These are phyloP conservation scores for Alternaria sp. DNA, from an alignment of 2,329 filamentous ascomycete species.

Conservation along the genomic window DNA sequence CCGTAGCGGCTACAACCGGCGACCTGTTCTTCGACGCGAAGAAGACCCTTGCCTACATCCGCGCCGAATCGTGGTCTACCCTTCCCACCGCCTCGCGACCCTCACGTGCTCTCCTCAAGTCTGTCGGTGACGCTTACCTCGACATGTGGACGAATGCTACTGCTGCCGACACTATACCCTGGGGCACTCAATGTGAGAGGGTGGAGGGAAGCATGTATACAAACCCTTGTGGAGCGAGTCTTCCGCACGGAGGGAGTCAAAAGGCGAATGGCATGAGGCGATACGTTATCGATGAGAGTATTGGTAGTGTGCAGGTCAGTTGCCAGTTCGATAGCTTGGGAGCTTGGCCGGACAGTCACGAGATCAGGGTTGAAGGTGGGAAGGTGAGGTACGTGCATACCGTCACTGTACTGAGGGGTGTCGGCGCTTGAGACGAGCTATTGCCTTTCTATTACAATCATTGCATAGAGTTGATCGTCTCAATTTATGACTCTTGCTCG, in stretches of 20 bases:
- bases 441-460: neutral
- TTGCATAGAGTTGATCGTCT: neutral
- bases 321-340: constrained; percentile 41
- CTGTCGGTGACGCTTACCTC: constrained; percentile 36
- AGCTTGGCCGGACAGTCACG: constrained; percentile 36
- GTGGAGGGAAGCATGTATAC: constrained; percentile 35
- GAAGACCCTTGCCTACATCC: constrained; percentile 35
- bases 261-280: constrained; percentile 37
- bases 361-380: constrained; percentile 34
- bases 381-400: constrained; percentile 44
- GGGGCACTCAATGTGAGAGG: constrained; percentile 37
- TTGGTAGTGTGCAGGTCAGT: constrained; percentile 37
- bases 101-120: constrained; percentile 34
- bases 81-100: constrained; percentile 25
- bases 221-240: constrained; percentile 31
- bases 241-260: constrained; percentile 32
- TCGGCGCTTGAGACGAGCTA: neutral
- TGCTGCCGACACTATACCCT: constrained; percentile 36
- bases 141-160: constrained; percentile 43
- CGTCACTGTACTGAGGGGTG: constrained; percentile 31
- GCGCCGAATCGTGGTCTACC: constrained; percentile 32
- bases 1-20: constrained; percentile 36
- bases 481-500: neutral
- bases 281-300: constrained; percentile 38
- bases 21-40: constrained; percentile 40